Evolutionary conservation across 805 yeast genomes (phyloP), one percentile per base, ranked within the genome.

Genomic region (Isabelozyma pseudorhagii): DNA sequence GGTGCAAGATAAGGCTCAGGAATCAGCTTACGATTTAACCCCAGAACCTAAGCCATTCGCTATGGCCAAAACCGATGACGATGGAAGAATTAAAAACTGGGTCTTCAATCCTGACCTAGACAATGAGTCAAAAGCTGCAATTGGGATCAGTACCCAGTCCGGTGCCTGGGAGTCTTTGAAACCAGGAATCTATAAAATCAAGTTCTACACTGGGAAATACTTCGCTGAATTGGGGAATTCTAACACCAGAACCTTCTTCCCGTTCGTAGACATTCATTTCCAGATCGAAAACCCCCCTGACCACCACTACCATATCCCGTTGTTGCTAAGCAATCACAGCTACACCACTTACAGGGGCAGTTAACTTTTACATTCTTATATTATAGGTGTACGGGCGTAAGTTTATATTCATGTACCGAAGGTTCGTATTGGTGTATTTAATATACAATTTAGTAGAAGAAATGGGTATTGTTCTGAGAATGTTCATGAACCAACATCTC

Each of bases 321-420:
- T 92, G 53, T 76, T 92, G 47, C 72, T 92, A 50, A 84, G 96
- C 42, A 89, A 89, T 62, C 89, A 86, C 68, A 86, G 96, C 34
- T 92, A 91, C 70, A 82, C 96, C 5, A 92, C 97, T 0, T 92
- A 92, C 71, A 79, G 97, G 49, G 98, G 98, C 1, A 82, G 88
- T 61, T 86, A 56, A 45, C 18, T 21, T 14, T 13, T 38, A 13
- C 13, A 14, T 13, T 2, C 29, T 8, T 13, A 8, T 21, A 27
- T 21, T 41, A n/a, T 13, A 38, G 17, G 13, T 38, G 40, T 40
- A 40, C 43, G 14, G 17, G n/a, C 3, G 36, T 31, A 31, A 21
- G 36, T 13, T 31, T 31, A 31, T 31, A 31, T 31, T 10, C 36
- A 31, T 31, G n/a, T 10, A 31, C 36, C 36, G 10, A 31, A 31